phyloP scores from a whole-genome alignment of 305 asterid genomes.

The Andrographis paniculata region DNA sequence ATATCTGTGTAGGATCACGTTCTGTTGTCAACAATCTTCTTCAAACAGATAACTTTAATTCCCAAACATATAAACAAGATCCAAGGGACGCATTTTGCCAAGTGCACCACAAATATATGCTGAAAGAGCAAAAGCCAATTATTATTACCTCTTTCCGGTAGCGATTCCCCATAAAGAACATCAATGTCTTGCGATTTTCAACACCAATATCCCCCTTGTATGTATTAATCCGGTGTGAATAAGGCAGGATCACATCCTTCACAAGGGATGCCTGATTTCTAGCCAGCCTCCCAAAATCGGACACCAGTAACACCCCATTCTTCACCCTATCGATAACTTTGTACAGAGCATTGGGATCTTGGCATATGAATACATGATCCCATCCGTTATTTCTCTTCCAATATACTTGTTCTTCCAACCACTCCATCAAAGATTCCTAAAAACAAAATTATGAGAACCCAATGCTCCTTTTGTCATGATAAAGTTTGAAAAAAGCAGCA shows the following conservation, averaged over 20 bases:
- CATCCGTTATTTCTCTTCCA: constrained; percentile 97
- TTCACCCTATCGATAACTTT: constrained; percentile 76
- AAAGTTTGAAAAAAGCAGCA: not conserved
- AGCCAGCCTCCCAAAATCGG: constrained; percentile 93
- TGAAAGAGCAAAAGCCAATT: not conserved
- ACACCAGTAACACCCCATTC: constrained; percentile 83
- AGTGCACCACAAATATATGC: not conserved
- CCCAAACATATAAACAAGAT: not conserved
- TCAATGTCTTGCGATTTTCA: constrained; percentile 54
- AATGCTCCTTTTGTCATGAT: not conserved
- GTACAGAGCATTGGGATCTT: constrained; percentile 96
- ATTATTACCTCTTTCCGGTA: constrained; percentile 80
- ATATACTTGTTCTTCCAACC: constrained; percentile 74
- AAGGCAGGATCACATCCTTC: constrained; percentile 88
- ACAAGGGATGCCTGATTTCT: constrained; percentile 78
- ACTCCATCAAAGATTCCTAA: constrained; percentile 75
- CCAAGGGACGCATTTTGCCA: not conserved
- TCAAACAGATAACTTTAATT: not conserved
- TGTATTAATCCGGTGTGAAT: constrained; percentile 85
- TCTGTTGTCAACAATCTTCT: not conserved
- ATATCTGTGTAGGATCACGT: not conserved
- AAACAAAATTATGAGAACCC: constrained; percentile 7
- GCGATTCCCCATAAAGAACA: constrained; percentile 94
- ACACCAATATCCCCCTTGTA: constrained; percentile 68
- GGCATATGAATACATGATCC: constrained; percentile 95